Evolutionary conservation across 306 rosid genomes (phyloP).

Genomic region (Clitoria ternatea): DNA sequence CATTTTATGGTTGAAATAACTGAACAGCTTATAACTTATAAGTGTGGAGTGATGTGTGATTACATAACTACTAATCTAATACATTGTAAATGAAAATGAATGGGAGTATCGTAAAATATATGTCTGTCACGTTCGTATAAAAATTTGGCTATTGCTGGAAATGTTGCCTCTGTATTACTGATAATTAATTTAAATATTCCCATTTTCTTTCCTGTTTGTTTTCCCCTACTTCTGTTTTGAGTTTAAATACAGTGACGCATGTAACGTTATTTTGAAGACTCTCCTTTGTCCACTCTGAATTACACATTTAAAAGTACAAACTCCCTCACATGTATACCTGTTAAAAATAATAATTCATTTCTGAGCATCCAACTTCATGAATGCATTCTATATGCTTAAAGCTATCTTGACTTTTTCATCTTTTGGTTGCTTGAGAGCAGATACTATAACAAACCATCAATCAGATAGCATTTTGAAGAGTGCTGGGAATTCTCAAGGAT

Average conservation of each 20-base stretch:
- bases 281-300: not conserved
- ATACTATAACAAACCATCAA: slow-evolving; percentile 40
- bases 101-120: not conserved
- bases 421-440: slow-evolving; percentile 38
- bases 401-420: slow-evolving; percentile 11
- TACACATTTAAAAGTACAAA: not conserved
- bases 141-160: not conserved
- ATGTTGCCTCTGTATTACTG: not conserved
- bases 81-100: not conserved
- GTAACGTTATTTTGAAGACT: not conserved
- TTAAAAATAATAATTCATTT: not conserved
- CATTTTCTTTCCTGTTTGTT: not conserved
- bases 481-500: slow-evolving; percentile 42
- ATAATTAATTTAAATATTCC: not conserved
- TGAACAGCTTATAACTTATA: not conserved
- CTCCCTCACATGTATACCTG: not conserved
- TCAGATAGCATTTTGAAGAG: slow-evolving; percentile 40
- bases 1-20: not conserved
- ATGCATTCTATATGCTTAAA: not conserved
- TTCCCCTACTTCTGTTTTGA: not conserved
- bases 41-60: not conserved
- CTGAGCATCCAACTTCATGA: not conserved
- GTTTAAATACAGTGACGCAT: not conserved
- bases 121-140: not conserved
- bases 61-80: not conserved